phyloP scores from a whole-genome alignment of 2,329 filamentous ascomycete species.

The Alternaria angustiovoidea region DNA sequence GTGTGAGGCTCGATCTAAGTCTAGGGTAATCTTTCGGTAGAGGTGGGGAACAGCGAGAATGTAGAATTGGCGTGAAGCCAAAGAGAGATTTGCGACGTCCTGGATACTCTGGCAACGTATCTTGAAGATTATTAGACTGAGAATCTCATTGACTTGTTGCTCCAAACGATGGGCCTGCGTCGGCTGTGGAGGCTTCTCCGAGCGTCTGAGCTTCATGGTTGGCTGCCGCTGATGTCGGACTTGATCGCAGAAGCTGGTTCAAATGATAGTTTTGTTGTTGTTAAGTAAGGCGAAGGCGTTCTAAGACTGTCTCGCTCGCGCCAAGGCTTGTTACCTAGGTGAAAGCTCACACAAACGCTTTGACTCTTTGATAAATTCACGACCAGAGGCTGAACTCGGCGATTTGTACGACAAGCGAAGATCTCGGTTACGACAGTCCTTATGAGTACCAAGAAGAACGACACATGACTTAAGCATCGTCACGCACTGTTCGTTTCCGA shows the following conservation, averaged over 20 bases:
- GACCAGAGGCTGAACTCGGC: neutral
- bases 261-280: neutral
- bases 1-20: neutral
- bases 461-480: neutral
- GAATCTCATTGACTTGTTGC: neutral
- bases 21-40: neutral
- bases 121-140: neutral
- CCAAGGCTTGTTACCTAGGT: neutral
- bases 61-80: neutral
- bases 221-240: neutral
- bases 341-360: neutral
- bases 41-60: neutral
- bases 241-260: neutral
- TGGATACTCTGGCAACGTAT: neutral
- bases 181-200: neutral
- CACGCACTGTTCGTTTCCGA: neutral
- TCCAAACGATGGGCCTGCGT: neutral
- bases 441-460: neutral
- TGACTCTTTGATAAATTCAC: neutral
- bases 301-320: neutral
- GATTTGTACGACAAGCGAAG: neutral
- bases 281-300: neutral
- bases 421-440: neutral
- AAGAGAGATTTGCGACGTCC: neutral
- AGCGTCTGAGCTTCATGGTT: neutral